phyloP scores from a whole-genome alignment of 768 basidiomycete genomes.

The Podaxis pistillaris region DNA sequence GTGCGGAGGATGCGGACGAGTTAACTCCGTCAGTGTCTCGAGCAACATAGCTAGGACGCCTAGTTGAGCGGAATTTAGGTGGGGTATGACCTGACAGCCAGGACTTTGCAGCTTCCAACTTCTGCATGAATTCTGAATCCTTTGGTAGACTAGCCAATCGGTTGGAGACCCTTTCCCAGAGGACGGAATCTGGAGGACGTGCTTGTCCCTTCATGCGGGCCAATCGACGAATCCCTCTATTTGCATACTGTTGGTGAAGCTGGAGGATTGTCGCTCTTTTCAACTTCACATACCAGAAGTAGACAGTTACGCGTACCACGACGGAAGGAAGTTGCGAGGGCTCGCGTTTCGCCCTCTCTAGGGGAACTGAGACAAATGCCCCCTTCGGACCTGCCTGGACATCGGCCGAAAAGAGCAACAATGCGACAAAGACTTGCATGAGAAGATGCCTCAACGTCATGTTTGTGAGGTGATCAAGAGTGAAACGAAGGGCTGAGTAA shows the following conservation, averaged over 20 bases:
- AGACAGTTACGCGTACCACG: background rate
- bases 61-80: background rate
- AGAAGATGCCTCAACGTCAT: background rate
- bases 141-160: constrained; percentile 34
- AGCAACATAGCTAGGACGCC: background rate
- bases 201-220: constrained; percentile 53
- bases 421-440: background rate
- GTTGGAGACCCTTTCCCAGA: constrained; percentile 36
- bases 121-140: constrained; percentile 27
- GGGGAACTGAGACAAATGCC: background rate
- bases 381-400: background rate
- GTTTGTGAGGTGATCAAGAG: background rate
- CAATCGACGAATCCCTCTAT: constrained; percentile 49
- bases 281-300: background rate
- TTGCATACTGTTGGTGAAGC: constrained; percentile 61
- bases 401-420: background rate
- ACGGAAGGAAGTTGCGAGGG: background rate
- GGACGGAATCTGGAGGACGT: constrained; percentile 31
- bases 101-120: constrained; percentile 16
- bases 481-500: background rate
- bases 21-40: background rate
- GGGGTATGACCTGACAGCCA: background rate
- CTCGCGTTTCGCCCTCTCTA: background rate
- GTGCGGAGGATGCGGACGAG: constrained; percentile 16
- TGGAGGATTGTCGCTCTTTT: constrained; percentile 21